phyloP scores from a whole-genome alignment of 768 basidiomycete genomes.

The Russula olivacea region DNA sequence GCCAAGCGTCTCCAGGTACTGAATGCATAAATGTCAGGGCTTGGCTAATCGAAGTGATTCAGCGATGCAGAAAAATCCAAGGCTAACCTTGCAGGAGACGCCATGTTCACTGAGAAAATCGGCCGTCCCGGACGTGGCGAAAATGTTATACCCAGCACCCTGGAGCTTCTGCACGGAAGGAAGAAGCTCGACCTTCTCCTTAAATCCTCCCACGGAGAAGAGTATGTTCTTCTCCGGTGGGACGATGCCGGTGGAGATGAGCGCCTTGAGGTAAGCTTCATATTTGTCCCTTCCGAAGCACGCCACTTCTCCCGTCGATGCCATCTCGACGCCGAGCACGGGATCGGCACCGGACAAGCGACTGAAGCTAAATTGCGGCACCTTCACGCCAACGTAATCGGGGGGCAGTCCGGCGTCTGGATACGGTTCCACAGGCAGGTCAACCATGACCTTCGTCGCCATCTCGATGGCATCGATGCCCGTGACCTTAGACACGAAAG shows the following conservation, averaged over 20 bases:
- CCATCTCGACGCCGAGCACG: conserved; percentile 98
- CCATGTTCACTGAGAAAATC: conserved; percentile 98
- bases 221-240: conserved; percentile 96
- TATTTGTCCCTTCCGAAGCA: conserved; percentile 98
- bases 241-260: conserved; percentile 93
- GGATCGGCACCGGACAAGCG: conserved; percentile 96
- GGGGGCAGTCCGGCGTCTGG: conserved; percentile 80
- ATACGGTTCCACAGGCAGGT: conserved; percentile 81
- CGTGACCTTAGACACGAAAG: conserved; percentile 98
- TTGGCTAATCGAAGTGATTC: neutral
- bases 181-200: conserved; percentile 94
- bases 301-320: conserved; percentile 97
- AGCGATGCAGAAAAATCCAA: conserved; percentile 1
- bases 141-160: conserved; percentile 89
- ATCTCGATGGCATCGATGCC: conserved; percentile 97
- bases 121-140: conserved; percentile 94
- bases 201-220: conserved; percentile 93
- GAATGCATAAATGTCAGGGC: neutral
- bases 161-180: conserved; percentile 95
- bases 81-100: conserved; percentile 82
- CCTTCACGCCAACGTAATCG: conserved; percentile 98
- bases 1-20: conserved; percentile 87
- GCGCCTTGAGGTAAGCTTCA: conserved; percentile 95
- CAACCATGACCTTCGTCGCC: conserved; percentile 98
- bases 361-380: conserved; percentile 99